A percentile compares a stretch with the other conserved stretches of the same genome.
Evolutionary conservation across 441 rosid genomes (phyloP).

Genomic region (Raphanus hybrid): DNA sequence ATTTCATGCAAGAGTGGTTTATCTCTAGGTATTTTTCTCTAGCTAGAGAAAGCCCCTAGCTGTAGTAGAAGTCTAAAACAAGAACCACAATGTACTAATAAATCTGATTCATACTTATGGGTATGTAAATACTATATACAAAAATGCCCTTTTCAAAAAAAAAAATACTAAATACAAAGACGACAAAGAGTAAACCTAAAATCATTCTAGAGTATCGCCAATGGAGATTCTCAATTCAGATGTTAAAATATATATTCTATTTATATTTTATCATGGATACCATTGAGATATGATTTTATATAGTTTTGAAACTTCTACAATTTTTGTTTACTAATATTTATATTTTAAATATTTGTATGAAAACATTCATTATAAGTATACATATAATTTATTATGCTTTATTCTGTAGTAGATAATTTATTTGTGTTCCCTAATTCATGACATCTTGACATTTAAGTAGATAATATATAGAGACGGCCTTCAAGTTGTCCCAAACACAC

Average conservation of each 20-base stretch:
- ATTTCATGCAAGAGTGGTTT: background rate
- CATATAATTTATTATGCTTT: too few species aligned
- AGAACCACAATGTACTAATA: background rate
- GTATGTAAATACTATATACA: background rate
- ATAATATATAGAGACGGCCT: background rate
- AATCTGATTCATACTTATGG: background rate
- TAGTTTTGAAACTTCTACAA: background rate
- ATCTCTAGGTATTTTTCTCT: conserved; percentile 2
- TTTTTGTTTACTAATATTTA: too few species aligned
- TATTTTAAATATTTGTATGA: too few species aligned
- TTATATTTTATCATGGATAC: background rate
- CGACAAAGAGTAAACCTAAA: background rate
- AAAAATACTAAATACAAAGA: background rate
- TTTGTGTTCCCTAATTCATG: background rate
- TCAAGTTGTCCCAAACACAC: conserved; percentile 1
- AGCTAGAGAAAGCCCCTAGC: conserved; percentile 16
- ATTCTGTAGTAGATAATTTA: background rate
- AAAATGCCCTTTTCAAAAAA: background rate
- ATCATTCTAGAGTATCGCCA: background rate
- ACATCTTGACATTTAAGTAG: too few species aligned
- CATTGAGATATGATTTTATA: background rate
- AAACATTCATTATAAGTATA: too few species aligned
- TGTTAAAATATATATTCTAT: background rate
- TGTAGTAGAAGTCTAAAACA: background rate
- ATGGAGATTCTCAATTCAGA: background rate